Evolutionary conservation across 2,329 filamentous ascomycete genomes (phyloP), one percentile per base, ranked within the genome.

Genomic region (Gaeumannomyces sp.): DNA sequence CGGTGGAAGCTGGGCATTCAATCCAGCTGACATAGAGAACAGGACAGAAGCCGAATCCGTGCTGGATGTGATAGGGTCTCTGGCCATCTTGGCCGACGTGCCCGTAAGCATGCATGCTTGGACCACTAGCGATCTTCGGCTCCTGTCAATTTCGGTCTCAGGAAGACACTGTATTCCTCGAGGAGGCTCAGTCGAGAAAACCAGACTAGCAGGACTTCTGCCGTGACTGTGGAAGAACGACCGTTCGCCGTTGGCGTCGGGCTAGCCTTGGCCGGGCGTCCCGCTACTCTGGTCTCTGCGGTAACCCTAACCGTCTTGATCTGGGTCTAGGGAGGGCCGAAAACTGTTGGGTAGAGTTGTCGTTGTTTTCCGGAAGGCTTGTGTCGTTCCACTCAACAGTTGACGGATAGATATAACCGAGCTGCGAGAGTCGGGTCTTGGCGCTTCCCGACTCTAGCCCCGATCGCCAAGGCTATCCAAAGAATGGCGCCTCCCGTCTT

Each of bases 401-500:
- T 38, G 45, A 3, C 4, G 7, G n/a, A 14, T 53, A 6, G 22
- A 53, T 2, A n/a, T 8, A 19, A n/a, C 22, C 38, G 38, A 22
- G 16, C 19, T 22, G 38, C 38, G 38, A 5, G 38, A 33, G 4
- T 53, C 35, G 14, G 35, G 14, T 53, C 4, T n/a, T 53, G 45
- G 45, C 22, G 22, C 8, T 5, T n/a, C 19, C n/a, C 19, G 38
- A 45, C 14, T 22, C 38, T 14, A 45, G 45, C 19, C 19, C 3
- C 45, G 19, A 53, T 53, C 45, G 45, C 45, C 45, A 53, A 53
- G 45, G 45, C 22, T 53, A n/a, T n/a, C 38, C 19, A 53, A n/a
- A n/a, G 7, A 7, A 8, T 38, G n/a, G n/a, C 59, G 63, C 50
- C 63, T 31, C 57, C 50, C 28, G 60, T 22, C 45, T 53, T n/a